phyloP scores from a whole-genome alignment of 495 filamentous ascomycete species.

The Neurospora sp. region DNA sequence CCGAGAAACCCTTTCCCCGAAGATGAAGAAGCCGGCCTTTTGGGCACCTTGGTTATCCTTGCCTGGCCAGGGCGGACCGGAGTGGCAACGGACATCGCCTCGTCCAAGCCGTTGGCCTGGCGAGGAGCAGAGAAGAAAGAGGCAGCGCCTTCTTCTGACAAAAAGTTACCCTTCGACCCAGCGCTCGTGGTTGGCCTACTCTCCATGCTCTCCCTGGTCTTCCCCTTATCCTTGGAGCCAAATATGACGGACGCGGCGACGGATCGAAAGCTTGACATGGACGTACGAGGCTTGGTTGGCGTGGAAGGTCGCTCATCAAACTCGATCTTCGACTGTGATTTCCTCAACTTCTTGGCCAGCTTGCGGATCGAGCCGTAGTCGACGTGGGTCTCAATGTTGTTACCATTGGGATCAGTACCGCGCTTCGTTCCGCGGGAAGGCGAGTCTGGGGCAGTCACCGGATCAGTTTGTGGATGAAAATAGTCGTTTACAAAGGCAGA shows the following conservation, averaged over 20 bases:
- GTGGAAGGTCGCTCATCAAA: background rate
- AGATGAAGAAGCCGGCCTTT: background rate
- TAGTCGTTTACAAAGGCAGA: background rate
- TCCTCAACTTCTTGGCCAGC: slow-evolving; percentile 28
- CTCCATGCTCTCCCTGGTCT: background rate
- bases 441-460: background rate
- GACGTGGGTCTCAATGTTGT: background rate
- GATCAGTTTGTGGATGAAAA: background rate
- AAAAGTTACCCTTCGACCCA: background rate
- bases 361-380: slow-evolving; percentile 19
- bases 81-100: background rate
- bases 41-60: background rate
- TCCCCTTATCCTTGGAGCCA: background rate
- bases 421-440: slow-evolving; percentile 20
- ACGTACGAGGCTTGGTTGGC: background rate
- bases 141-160: background rate
- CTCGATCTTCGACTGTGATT: slow-evolving; percentile 8
- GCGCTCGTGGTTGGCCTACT: background rate
- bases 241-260: background rate
- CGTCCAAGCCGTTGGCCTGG: background rate
- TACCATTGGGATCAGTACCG: slow-evolving; percentile 5
- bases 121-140: background rate
- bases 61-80: background rate
- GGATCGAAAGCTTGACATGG: slow-evolving; percentile 7
- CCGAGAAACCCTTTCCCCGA: background rate